These are phyloP conservation scores for Amanita rimosa DNA, from an alignment of 768 basidiomycete species.

Conservation along the genomic window DNA sequence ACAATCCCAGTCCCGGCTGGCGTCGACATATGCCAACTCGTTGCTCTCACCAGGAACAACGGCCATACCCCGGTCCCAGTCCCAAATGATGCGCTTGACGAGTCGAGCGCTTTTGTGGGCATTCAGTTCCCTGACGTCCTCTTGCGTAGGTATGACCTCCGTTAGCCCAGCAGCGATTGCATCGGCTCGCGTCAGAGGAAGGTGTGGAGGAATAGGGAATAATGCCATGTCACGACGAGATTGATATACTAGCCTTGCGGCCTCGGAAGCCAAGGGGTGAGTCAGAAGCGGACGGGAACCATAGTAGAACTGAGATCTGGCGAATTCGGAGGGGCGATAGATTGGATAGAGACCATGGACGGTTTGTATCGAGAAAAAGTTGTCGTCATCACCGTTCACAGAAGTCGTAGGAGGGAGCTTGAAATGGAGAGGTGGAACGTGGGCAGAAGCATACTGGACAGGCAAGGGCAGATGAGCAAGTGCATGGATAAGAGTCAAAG, in stretches of 20 bases:
- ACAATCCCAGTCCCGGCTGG: slow-evolving; percentile 40
- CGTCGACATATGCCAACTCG: slow-evolving; percentile 7
- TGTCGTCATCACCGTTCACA: slow-evolving; percentile 7
- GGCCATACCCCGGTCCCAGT: slow-evolving; percentile 14
- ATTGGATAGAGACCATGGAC: slow-evolving; percentile 36
- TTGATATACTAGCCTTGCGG: slow-evolving; percentile 56
- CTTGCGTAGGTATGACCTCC: slow-evolving; percentile 34
- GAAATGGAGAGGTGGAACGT: slow-evolving; percentile 54
- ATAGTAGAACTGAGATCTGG: slow-evolving; percentile 20
- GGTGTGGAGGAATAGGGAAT: slow-evolving; percentile 28
- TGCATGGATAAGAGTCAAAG: slow-evolving; percentile 2
- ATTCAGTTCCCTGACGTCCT: slow-evolving; percentile 52
- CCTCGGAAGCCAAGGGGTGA: slow-evolving; percentile 36
- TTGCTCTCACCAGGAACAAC: slow-evolving; percentile 10
- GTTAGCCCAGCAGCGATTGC: slow-evolving; percentile 12
- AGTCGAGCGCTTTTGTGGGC: slow-evolving; percentile 21
- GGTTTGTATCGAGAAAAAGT: slow-evolving; percentile 17
- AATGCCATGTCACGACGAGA: slow-evolving; percentile 40
- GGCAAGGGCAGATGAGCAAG: slow-evolving; percentile 1
- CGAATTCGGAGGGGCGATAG: slow-evolving; percentile 18
- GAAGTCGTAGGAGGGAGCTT: slow-evolving; percentile 32
- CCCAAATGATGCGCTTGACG: slow-evolving; percentile 17
- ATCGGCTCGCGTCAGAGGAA: slow-evolving; percentile 21
- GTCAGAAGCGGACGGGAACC: slow-evolving; percentile 15
- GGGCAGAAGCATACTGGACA: slow-evolving; percentile 44